These are phyloP conservation scores for Paraphaeosphaeria sporulosa DNA, from an alignment of 2,329 filamentous ascomycete species.

Conservation along the genomic window DNA sequence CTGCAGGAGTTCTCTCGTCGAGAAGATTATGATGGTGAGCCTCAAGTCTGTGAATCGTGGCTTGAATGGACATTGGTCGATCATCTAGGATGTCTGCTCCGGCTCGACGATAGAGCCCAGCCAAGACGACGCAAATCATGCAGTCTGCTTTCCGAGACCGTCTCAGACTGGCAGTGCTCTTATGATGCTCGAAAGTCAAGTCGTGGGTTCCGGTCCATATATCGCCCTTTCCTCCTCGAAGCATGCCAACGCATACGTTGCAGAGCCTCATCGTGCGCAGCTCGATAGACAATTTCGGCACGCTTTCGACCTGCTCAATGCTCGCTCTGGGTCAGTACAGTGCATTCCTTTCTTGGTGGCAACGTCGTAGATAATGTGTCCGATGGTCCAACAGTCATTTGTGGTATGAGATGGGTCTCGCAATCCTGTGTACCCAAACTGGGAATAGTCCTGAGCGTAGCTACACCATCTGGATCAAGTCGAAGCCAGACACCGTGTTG, in stretches of 20 bases:
- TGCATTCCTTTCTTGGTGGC: too few species aligned
- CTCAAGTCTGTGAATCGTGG: conserved; percentile 10
- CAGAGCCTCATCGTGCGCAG: conserved; percentile 13
- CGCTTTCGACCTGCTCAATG: not conserved
- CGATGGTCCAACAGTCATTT: too few species aligned
- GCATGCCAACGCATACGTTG: conserved; percentile 18
- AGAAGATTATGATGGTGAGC: not conserved
- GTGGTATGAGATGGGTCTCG: too few species aligned
- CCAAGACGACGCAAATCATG: conserved; percentile 15
- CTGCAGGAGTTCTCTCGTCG: not conserved
- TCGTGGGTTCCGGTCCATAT: conserved; percentile 17
- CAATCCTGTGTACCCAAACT: too few species aligned
- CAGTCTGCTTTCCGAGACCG: conserved; percentile 15
- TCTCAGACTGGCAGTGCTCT: not conserved
- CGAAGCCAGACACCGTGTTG: too few species aligned
- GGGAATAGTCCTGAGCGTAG: too few species aligned
- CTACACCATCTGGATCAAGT: too few species aligned
- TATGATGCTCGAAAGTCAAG: conserved; percentile 21
- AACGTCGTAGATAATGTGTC: too few species aligned
- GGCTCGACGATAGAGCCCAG: not conserved
- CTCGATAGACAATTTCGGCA: not conserved
- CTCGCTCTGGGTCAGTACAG: not conserved
- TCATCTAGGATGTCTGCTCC: not conserved
- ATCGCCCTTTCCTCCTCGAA: conserved; percentile 15
- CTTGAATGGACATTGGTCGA: conserved; percentile 10